phyloP scores from a whole-genome alignment of 306 rosid genomes.

The Vigna trinervia region DNA sequence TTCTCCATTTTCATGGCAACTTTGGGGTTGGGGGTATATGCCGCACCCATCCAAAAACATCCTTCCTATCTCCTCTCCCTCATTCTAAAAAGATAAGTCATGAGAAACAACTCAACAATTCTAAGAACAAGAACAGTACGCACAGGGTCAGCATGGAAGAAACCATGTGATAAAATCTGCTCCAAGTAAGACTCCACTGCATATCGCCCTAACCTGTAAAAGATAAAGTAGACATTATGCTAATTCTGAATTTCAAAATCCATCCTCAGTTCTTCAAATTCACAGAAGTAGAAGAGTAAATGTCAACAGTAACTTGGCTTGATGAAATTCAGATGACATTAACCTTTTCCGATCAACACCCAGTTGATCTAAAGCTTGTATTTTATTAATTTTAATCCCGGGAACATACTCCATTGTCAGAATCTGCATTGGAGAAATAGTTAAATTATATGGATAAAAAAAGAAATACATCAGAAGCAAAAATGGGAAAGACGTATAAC shows the following conservation, averaged over 20 bases:
- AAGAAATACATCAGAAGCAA: slow-evolving; percentile 19
- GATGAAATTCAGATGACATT: slow-evolving; percentile 35
- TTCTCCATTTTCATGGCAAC: background rate
- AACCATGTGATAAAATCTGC: slow-evolving; percentile 97
- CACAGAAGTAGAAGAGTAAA: slow-evolving; percentile 33
- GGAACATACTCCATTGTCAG: slow-evolving; percentile 99
- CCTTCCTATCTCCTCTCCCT: background rate
- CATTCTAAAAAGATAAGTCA: background rate
- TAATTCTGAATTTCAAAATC: slow-evolving; percentile 31
- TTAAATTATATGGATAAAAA: slow-evolving; percentile 18
- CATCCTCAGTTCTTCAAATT: slow-evolving; percentile 35
- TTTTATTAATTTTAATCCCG: slow-evolving; percentile 96
- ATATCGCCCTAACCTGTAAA: slow-evolving; percentile 83
- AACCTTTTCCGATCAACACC: slow-evolving; percentile 96
- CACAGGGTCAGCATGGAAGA: slow-evolving; percentile 99
- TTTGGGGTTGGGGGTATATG: background rate
- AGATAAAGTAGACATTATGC: slow-evolving; percentile 29
- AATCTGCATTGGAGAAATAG: slow-evolving; percentile 61
- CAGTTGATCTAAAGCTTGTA: slow-evolving; percentile 91
- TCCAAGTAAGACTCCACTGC: slow-evolving; percentile 99
- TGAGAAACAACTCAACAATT: slow-evolving; percentile 28
- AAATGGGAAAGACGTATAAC: slow-evolving; percentile 19
- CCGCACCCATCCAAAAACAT: background rate
- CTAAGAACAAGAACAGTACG: slow-evolving; percentile 43
- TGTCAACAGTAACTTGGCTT: slow-evolving; percentile 13